These are phyloP conservation scores for Trichoderma atrobrunneum DNA, from an alignment of 2,329 filamentous ascomycete species.

Conservation along the genomic window DNA sequence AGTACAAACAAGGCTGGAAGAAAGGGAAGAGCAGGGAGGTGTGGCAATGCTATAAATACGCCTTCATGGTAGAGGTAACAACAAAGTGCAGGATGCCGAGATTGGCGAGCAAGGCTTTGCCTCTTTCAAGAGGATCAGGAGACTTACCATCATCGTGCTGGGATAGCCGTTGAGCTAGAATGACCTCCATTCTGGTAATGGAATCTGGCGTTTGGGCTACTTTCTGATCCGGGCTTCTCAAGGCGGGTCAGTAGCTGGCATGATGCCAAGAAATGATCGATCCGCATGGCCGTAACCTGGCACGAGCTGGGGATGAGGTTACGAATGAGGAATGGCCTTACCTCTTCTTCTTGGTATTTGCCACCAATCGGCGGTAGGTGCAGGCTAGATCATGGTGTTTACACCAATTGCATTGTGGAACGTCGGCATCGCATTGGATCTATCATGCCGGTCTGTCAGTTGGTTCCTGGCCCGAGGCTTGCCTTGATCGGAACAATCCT, in stretches of 20 bases:
- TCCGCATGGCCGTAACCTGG: no score
- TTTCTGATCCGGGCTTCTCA: background rate
- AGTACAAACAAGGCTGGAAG: background rate
- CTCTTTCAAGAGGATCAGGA: background rate
- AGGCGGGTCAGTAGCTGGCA: background rate
- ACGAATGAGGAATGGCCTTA: background rate
- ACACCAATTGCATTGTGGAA: slow-evolving; percentile 7
- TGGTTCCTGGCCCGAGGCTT: background rate
- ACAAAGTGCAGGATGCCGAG: background rate
- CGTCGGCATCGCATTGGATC: slow-evolving; percentile 3
- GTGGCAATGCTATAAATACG: background rate
- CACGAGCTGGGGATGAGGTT: background rate
- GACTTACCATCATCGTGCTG: background rate
- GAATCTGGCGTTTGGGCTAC: background rate
- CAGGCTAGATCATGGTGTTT: background rate
- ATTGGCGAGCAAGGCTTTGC: background rate
- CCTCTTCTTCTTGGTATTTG: background rate
- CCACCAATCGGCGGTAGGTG: background rate
- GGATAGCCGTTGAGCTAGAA: background rate
- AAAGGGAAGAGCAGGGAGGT: background rate
- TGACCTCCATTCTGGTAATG: background rate
- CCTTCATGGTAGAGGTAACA: background rate
- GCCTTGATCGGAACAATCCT: background rate
- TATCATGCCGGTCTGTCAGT: background rate
- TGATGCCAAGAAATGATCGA: background rate